phyloP scores from a whole-genome alignment of 352 stramenopile genomes.

The Phytophthora nicotianae region DNA sequence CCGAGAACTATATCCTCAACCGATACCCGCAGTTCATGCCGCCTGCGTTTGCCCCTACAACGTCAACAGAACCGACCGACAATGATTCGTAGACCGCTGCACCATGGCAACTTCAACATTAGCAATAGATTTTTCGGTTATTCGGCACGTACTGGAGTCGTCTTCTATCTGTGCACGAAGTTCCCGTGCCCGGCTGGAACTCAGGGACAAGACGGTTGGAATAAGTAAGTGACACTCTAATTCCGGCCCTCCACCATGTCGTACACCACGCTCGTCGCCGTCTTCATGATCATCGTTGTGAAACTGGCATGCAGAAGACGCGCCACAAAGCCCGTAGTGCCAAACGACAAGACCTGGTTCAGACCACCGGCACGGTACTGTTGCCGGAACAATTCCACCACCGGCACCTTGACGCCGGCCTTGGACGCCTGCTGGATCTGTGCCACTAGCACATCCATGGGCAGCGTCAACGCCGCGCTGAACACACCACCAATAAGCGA shows the following conservation, averaged over 20 bases:
- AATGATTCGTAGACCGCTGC: conserved; percentile 8
- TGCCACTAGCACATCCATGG: conserved; percentile 93
- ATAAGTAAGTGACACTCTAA: conserved; percentile 23
- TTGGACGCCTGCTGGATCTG: conserved; percentile 94
- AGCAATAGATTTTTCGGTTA: conserved; percentile 23
- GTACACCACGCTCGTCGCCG: conserved; percentile 83
- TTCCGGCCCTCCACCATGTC: conserved; percentile 65
- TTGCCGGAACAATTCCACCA: conserved; percentile 73
- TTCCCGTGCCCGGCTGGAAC: conserved; percentile 12
- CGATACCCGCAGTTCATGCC: conserved; percentile 60
- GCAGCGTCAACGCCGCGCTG: conserved; percentile 85
- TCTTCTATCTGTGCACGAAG: conserved; percentile 29
- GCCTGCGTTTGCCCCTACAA: conserved; percentile 15
- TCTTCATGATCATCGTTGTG: conserved; percentile 94
- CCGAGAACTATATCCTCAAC: conserved; percentile 70
- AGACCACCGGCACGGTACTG: conserved; percentile 81
- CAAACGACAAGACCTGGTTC: conserved; percentile 80
- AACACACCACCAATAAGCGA: conserved; percentile 86
- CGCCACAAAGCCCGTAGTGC: conserved; percentile 80
- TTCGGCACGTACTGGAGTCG: conserved; percentile 17
- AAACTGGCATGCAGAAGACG: conserved; percentile 81
- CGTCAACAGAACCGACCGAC: conserved; percentile 8
- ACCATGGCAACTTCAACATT: conserved; percentile 15
- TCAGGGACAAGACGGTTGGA: conserved; percentile 12
- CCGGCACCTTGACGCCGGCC: conserved; percentile 79